Base-by-base conservation (phyloP, 495 filamentous ascomycete species). In the Aspergillus asperescens region DNA sequence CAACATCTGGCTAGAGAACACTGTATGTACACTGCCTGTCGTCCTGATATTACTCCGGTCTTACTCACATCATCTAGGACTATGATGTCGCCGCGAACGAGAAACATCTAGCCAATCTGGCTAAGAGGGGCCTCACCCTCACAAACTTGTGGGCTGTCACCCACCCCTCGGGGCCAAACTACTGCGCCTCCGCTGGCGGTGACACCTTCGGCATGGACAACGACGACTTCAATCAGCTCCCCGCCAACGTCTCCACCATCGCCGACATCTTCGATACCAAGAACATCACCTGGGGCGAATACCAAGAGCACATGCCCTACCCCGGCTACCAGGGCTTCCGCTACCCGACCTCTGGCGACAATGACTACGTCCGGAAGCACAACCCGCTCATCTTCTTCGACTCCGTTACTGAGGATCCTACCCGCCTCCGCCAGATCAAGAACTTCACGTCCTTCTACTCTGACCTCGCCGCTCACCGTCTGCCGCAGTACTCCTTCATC, bases 281-380 rank as follows among this genome's bases (percentile, higher is more conserved):
- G 62, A 72, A 73, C 27, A 82, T 90, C 59, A 73, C 77, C 4
- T 90, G 85, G 85, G 81, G 72, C 54, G 73, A 81, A 55, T 88
- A 90, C 66, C 76, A 85, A 66, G 85, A 90, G 63, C 74, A 81
- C 52, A 61, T 80, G 59, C 86, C 86, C 10, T 84, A 84, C 64
- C 64, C 81, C 7, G 86, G 85, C 27, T 89, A 79, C 70, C 71
- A 80, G 56, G 84, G 80, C 12, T 75, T 66, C 55, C 79, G 77
- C 32, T 76, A 74, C 50, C 76, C 77, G 52, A 45, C 69, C 37
- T 69, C 66, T 12, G 69, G 72, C 10, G 64, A 64, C 10, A 79
- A 82, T 42, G 78, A 81, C 64, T 90, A 90, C 58, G 84, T 88
- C 1, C 78, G 86, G 50, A 90, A 89, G 71, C 86, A 89, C 68